A percentile compares a stretch with the other conserved stretches of the same genome.
Conservation (phyloP, 495 filamentous ascomycete genomes). For the Cladorrhinum samala region DNA sequence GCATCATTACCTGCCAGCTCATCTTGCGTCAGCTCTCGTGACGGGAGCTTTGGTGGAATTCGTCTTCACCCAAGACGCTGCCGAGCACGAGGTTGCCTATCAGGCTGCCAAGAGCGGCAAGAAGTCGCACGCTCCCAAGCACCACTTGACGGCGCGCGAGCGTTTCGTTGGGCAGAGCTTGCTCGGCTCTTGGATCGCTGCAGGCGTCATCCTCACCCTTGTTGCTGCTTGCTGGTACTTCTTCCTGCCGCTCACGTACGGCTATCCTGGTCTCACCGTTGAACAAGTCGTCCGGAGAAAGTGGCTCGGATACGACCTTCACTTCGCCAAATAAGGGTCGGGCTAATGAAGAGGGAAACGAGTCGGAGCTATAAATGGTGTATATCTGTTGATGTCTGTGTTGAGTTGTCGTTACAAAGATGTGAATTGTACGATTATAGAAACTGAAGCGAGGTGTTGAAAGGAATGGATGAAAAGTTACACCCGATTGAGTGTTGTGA, state of each 20-base stretch:
- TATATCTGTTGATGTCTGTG: background rate
- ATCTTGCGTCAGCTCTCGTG: conserved; percentile 87
- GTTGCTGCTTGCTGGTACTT: conserved; percentile 80
- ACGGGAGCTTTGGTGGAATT: conserved; percentile 96
- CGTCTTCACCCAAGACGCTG: conserved; percentile 83
- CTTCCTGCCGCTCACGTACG: conserved; percentile 92
- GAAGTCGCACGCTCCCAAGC: conserved; percentile 38
- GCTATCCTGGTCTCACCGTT: conserved; percentile 82
- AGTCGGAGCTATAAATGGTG: background rate
- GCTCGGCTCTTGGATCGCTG: conserved; percentile 70
- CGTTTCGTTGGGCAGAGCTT: conserved; percentile 75
- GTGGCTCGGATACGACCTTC: conserved; percentile 95
- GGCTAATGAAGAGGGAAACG: background rate
- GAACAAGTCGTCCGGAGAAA: conserved; percentile 78
- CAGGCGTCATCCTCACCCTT: conserved; percentile 57
- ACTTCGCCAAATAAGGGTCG: conserved; percentile 83
- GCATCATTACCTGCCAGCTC: conserved; percentile 94
- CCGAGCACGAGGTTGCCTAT: conserved; percentile 40
- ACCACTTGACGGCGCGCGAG: conserved; percentile 67
- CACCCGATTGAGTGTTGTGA: background rate
- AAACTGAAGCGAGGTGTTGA: background rate
- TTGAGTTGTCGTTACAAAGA: background rate
- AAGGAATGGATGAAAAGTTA: background rate
- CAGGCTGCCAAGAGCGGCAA: conserved; percentile 47
- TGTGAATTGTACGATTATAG: background rate